Base-by-base conservation (phyloP, 2,329 filamentous ascomycete genomes). In the Aspergillus sp. region DNA sequence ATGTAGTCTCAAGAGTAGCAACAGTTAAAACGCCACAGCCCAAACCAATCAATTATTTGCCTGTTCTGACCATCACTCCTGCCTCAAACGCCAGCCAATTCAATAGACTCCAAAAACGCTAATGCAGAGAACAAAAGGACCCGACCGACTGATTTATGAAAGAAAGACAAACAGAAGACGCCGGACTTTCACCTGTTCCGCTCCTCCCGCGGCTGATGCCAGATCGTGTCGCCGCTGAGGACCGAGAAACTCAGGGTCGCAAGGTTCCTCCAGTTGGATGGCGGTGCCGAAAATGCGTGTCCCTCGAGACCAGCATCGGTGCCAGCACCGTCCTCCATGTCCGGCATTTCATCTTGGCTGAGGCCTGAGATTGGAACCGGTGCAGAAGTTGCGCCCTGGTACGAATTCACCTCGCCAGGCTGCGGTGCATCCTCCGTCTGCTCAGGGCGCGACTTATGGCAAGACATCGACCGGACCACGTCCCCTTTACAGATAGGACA, bases 401-500 rank as follows among this genome's bases (percentile, higher is more conserved):
- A 54, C 2, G 59, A 62, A 34, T 66, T 60, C 25, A 7, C 22
- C 15, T 15, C 12, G 10, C 6, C 20, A 14, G 20, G 11, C 17
- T 30, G n/a, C 3, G 17, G 8, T 19, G n/a, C 11, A 10, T n/a
- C 28, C 17, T 7, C n/a, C 15, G 28, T 12, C 11, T 30, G 16
- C n/a, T 13, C 12, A 11, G 42, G 26, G 6, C 19, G 19, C 10
- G 19, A 6, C 13, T 48, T 45, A n/a, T 41, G 44, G 19, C 66
- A 69, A 12, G 77, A 72, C 42, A 86, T 52, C 1, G 65, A 68
- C 26, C 65, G 60, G 11, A 98, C 89, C 22, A 98, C 91, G 54
- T 98, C 91, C 30, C 88, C 86, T 66, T 98, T 98, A 67, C 91
- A 98, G 39, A 98, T 96, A 1, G 91, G 91, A 51, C 91, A 98